phyloP scores from a whole-genome alignment of 2,329 filamentous ascomycete genomes.

The Madurella mycetomatis region DNA sequence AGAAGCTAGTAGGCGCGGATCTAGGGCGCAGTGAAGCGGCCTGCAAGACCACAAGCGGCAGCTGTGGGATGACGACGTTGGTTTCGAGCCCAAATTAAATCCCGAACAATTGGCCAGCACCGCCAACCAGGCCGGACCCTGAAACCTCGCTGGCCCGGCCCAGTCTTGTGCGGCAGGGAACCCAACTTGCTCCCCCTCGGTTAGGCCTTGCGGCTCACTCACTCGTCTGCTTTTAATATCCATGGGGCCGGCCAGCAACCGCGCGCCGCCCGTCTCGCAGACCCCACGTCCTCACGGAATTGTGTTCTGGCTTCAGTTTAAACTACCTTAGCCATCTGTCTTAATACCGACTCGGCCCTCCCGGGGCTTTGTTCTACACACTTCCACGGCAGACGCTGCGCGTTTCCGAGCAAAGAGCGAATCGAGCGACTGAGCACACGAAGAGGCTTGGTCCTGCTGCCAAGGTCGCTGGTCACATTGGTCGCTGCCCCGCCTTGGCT shows the following conservation, averaged over 20 bases:
- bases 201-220: background rate
- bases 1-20: background rate
- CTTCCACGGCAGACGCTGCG: background rate
- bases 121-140: slow-evolving; percentile 22
- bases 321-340: slow-evolving; percentile 1
- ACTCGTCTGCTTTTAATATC: slow-evolving; percentile 2
- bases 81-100: slow-evolving; percentile 26
- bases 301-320: slow-evolving; percentile 3
- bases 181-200: background rate
- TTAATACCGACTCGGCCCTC: slow-evolving; percentile 14
- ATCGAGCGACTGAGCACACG: background rate
- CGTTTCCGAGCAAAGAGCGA: background rate
- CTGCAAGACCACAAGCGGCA: slow-evolving; percentile 2
- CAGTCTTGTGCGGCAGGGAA: slow-evolving; percentile 9
- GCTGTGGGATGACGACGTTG: slow-evolving; percentile 28
- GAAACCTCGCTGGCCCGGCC: slow-evolving; percentile 20
- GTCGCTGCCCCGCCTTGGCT: slow-evolving; percentile 22
- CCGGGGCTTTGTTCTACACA: background rate
- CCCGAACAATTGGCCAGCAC: slow-evolving; percentile 24
- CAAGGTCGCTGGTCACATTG: slow-evolving; percentile 22
- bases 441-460: slow-evolving; percentile 19
- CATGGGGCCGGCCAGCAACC: slow-evolving; percentile 12
- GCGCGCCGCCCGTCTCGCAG: slow-evolving; percentile 1
- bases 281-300: background rate
- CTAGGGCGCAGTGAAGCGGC: slow-evolving; percentile 7